Base-by-base conservation (phyloP, 1,284 basidiomycete genomes). In the Trichosporon sp. region DNA sequence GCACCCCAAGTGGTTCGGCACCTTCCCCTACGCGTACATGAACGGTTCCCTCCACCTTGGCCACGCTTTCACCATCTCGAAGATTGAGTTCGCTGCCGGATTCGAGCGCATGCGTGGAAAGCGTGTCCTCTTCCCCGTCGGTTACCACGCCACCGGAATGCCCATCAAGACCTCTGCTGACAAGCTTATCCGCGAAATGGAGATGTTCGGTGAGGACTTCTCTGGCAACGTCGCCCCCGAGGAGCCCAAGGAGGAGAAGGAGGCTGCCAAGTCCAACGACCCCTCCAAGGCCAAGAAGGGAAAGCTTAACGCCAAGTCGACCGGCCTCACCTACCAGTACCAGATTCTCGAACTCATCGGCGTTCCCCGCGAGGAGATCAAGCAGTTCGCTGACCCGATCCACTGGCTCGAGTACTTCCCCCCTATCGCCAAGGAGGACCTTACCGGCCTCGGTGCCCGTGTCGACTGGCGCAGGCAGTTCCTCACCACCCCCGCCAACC, bases 381-480 rank as follows among this genome's bases (percentile, higher is more conserved):
- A 96, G 83, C 91, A 93, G 83, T 99, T 99, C 78, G 93, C 96
- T 21, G 94, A 99, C 80, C 91, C 97, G 51, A 86, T 90, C 75
- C 87, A 96, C 84, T 99, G 97, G 97, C 86, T 97, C 78, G 88
- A 89, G 51, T 94, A 94, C 86, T 99, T 98, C 88, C 97, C 96
- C 69, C 96, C 96, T 37, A 97, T 99, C 79, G 95, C 94, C 70
- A 90, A 90, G 69, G 91, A 92, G 76, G 97, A 99, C 84, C 90
- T 97, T 81, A 91, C 89, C 73, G 87, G 89, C 0, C 90, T 99
- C 78, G 97, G 97, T 46, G 91, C 94, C 10, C 91, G 97, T 74
- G 93, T 99, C 79, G 97, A 99, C 86, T 99, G 97, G 97, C 90
- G 97, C 71, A 89, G 97, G 69, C 89, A 92, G 12, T 98, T 99